Evolutionary conservation across 116 monocot genomes (phyloP).

Genomic region (Dioscorea cayenensis): DNA sequence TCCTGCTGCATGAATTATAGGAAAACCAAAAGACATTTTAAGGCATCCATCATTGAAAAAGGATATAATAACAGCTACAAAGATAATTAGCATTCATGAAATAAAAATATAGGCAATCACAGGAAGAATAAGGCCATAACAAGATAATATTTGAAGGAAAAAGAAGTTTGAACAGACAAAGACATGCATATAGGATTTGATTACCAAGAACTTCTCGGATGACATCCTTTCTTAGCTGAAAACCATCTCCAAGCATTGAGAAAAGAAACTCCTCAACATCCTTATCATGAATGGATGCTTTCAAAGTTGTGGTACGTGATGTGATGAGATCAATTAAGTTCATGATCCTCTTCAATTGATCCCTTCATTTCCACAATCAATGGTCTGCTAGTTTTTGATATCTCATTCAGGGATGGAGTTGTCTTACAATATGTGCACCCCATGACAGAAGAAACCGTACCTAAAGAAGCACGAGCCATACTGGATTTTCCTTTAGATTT

Average conservation of each 20-base stretch:
- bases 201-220: slow-evolving; percentile 70
- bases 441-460: slow-evolving; percentile 48
- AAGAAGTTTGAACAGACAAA: not conserved
- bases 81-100: too few relatives aligned
- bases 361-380: slow-evolving; percentile 26
- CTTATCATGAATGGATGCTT: slow-evolving; percentile 10
- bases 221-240: slow-evolving; percentile 53
- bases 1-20: too few relatives aligned
- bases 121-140: not conserved
- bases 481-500: slow-evolving; percentile 28
- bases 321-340: not conserved
- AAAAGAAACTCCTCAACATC: slow-evolving; percentile 70
- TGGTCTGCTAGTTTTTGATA: slow-evolving; percentile 33
- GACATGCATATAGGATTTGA: not conserved
- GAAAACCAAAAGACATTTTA: too few relatives aligned
- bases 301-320: slow-evolving; percentile 8
- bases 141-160: not conserved
- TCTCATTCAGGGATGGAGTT: slow-evolving; percentile 19
- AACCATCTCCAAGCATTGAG: slow-evolving; percentile 79
- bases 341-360: slow-evolving; percentile 17
- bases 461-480: slow-evolving; percentile 44
- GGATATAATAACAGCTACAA: too few relatives aligned
- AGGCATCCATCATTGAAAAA: too few relatives aligned
- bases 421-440: slow-evolving; percentile 33
- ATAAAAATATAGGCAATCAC: too few relatives aligned